Conservation (phyloP, 495 filamentous ascomycete genomes). For the Terfezia claveryi region DNA sequence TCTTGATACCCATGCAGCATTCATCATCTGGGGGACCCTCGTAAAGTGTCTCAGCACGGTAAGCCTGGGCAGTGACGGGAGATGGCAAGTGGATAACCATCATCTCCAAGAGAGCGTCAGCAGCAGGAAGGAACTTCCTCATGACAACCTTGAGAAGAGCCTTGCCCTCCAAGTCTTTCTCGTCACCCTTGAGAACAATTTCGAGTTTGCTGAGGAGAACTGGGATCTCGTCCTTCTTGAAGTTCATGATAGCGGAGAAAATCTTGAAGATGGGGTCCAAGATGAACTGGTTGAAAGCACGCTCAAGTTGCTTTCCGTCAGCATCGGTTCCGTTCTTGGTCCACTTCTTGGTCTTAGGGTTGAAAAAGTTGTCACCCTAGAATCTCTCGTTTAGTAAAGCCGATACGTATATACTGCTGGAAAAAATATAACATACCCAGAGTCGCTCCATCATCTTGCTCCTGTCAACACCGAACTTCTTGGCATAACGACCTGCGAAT, state of each 20-base stretch:
- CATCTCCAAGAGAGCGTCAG: conserved; percentile 98
- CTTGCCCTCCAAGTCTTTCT: conserved; percentile 93
- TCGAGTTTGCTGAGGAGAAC: conserved; percentile 74
- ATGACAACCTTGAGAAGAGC: conserved; percentile 89
- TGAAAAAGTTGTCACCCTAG: conserved; percentile 97
- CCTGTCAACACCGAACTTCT: conserved; percentile 99
- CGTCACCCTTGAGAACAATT: conserved; percentile 65
- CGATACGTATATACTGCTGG: too few species aligned
- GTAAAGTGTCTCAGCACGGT: conserved; percentile 96
- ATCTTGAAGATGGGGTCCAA: conserved; percentile 99
- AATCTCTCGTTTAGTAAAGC: neutral
- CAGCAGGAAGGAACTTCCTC: conserved; percentile 93
- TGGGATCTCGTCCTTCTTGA: conserved; percentile 84
- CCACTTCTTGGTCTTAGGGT: conserved; percentile 99
- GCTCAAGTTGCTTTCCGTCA: conserved; percentile 76
- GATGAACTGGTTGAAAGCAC: conserved; percentile 98
- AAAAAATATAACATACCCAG: conserved; percentile 42
- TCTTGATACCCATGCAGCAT: conserved; percentile 80
- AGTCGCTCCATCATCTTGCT: conserved; percentile 99
- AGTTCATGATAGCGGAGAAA: conserved; percentile 87
- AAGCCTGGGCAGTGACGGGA: conserved; percentile 86
- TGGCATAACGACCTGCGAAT: conserved; percentile 88
- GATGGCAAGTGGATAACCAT: conserved; percentile 98
- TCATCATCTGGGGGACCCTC: conserved; percentile 89
- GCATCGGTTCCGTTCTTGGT: conserved; percentile 48